Base-by-base conservation (phyloP, 2,329 filamentous ascomycete species). In the Hymenoscyphus albidus region DNA sequence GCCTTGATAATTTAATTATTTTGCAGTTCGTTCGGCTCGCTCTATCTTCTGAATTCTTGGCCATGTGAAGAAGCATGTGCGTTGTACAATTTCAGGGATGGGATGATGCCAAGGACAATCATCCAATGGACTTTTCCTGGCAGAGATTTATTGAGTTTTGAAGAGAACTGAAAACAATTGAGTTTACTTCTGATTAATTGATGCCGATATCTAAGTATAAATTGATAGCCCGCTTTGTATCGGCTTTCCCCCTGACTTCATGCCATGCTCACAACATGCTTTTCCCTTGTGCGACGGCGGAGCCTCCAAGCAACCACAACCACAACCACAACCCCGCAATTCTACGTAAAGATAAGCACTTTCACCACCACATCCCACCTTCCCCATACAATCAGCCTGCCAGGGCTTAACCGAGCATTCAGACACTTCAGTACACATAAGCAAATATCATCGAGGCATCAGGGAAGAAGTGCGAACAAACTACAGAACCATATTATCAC, bases 341-440 rank as follows among this genome's bases (percentile, higher is more conserved):
- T 42, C 39, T 54, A 60, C 32, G 51, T 48, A 32, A 51, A 62
- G 44, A 59, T 62, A 58, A 61, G 51, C 48, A 65, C 27, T 35
- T 35, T 35, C 35, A 31, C 48, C 48, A 54, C 22, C 18, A 59
- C 57, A 62, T 59, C 64, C 64, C 64, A 65, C 64, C 64, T 63
- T 63, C 61, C 61, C 39, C 58, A 63, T 57, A 54, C 38, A 56
- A 31, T 61, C 56, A 63, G 57, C 48, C 42, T 31, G 57, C 12
- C 48, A 22, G 18, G 18, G 35, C 9, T 35, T 6, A 35, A 35
- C 35, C 35, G 35, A 9, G 12, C 18, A 27, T 51, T 10, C 44
- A 51, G 44, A 18, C 12, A 51, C 44, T 13, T 51, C 22, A 51
- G 22, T 22, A 51, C 44, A 51, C 44, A 22, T 22, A 51, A 22